Evolutionary conservation across 2,329 filamentous ascomycete species (phyloP).

Genomic region (Ilyonectria mors-panacis): DNA sequence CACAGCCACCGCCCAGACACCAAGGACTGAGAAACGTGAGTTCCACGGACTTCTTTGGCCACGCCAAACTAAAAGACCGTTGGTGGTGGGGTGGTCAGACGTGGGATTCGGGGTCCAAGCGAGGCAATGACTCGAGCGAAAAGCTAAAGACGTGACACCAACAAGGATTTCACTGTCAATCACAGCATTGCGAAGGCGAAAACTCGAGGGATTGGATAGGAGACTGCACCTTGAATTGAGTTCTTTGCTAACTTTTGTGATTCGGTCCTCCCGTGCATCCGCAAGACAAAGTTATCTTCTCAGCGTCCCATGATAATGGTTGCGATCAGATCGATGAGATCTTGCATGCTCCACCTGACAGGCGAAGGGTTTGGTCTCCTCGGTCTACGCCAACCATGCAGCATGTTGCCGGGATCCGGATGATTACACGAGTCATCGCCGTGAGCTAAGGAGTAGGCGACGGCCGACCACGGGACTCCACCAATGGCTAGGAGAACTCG

Average conservation of each 20-base stretch:
- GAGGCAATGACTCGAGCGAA: slow-evolving; percentile 11
- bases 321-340: slow-evolving; percentile 2
- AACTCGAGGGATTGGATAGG: not conserved
- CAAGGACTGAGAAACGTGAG: not conserved
- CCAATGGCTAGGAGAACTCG: not conserved
- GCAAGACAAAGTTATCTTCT: too few species aligned
- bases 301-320: not conserved
- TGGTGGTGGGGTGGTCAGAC: not conserved
- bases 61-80: not conserved
- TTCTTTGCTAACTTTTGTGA: too few species aligned
- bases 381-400: not conserved
- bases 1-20: not conserved
- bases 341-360: slow-evolving; percentile 4
- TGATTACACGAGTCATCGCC: not conserved
- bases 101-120: not conserved
- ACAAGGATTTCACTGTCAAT: slow-evolving; percentile 2
- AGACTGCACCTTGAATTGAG: not conserved
- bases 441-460: not conserved
- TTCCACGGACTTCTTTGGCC: not conserved
- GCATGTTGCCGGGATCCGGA: not conserved
- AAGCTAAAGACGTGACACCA: not conserved
- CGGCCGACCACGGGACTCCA: not conserved
- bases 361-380: not conserved
- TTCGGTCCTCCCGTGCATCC: not conserved
- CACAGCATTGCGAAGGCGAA: not conserved